Percentiles rank a stretch among this genome's conserved stretches.
These are phyloP conservation scores for Flaveria bidentis DNA, from an alignment of 129 eudicot genomes.

Conservation along the genomic window DNA sequence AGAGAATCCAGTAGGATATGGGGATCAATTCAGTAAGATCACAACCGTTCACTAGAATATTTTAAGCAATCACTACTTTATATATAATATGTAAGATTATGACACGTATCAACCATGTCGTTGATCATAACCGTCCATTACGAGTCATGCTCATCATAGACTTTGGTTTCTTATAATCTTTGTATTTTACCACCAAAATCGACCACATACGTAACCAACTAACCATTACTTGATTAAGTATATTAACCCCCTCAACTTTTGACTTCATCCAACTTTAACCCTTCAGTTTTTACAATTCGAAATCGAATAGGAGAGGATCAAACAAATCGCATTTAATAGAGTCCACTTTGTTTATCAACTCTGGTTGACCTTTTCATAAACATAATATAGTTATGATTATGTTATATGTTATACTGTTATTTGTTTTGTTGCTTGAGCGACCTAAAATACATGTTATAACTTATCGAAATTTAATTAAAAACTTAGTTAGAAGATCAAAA, in stretches of 20 bases:
- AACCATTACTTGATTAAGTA: not conserved
- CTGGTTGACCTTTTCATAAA: too few species aligned
- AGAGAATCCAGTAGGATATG: not conserved
- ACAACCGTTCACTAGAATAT: slow-evolving; percentile 24
- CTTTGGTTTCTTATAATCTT: not conserved
- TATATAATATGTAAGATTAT: not conserved
- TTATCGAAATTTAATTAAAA: too few species aligned
- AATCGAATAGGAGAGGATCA: too few species aligned
- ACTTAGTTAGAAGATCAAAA: too few species aligned
- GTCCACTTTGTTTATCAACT: not conserved
- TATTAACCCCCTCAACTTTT: not conserved
- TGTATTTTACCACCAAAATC: slow-evolving; percentile 8
- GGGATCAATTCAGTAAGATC: slow-evolving; percentile 15
- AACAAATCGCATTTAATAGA: not conserved
- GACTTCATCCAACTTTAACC: not conserved
- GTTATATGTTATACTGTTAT: too few species aligned
- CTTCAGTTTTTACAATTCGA: not conserved
- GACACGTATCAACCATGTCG: slow-evolving; percentile 1
- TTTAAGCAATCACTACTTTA: not conserved
- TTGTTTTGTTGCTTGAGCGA: too few species aligned
- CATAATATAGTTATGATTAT: too few species aligned
- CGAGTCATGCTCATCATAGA: not conserved
- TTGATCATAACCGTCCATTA: slow-evolving; percentile 23
- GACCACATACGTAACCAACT: slow-evolving; percentile 23
- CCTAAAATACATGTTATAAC: too few species aligned